Conservation (phyloP, 2,329 filamentous ascomycete genomes). For the Aspergillus fischeri region DNA sequence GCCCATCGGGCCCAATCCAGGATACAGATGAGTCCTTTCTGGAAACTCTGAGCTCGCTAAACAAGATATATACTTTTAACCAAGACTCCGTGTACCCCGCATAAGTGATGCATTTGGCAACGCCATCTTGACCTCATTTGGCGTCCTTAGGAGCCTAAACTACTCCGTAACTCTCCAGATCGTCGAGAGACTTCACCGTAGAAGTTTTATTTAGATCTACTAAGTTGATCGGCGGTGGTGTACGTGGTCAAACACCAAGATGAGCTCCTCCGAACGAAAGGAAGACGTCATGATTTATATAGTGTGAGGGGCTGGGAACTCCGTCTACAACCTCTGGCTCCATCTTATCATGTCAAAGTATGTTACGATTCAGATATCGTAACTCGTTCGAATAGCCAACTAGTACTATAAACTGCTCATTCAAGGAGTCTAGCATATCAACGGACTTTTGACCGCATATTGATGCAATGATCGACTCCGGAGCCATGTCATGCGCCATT, state of each 20-base stretch:
- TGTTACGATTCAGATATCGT: too few species aligned
- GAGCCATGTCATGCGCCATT: not conserved
- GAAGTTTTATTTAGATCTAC: not conserved
- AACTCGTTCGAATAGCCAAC: too few species aligned
- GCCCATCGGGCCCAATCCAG: not conserved
- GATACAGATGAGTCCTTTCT: not conserved
- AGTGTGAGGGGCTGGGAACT: not conserved
- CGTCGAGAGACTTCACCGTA: not conserved
- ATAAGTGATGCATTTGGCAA: conserved; percentile 1
- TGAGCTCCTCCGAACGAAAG: not conserved
- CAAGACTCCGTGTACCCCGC: not conserved
- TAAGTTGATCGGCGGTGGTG: not conserved
- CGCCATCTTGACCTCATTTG: conserved; percentile 7
- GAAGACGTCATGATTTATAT: not conserved
- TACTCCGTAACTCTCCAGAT: not conserved
- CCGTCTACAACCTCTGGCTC: not conserved
- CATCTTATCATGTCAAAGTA: not conserved
- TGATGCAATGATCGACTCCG: not conserved
- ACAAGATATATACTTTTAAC: not conserved
- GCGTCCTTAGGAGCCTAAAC: not conserved
- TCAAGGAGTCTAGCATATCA: not conserved
- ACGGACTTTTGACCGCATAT: not conserved
- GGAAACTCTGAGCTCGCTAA: not conserved
- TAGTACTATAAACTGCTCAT: not conserved
- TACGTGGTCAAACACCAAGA: not conserved